Percentiles rank a stretch among this genome's conserved stretches.
These are phyloP conservation scores for Amanita polypyramis DNA, from an alignment of 768 basidiomycete species.

Conservation along the genomic window DNA sequence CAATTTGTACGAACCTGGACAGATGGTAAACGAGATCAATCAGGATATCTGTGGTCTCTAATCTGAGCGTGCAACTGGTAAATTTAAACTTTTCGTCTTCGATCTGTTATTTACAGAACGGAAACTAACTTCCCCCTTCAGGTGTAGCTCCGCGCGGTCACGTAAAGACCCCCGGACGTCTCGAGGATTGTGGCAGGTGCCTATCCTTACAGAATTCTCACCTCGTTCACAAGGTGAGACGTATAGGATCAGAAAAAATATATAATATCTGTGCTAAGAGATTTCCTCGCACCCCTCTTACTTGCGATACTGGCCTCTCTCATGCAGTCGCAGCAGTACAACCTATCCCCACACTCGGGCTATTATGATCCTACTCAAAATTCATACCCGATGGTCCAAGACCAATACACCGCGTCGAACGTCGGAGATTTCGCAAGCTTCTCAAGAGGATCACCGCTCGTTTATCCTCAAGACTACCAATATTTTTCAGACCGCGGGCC, in stretches of 20 bases:
- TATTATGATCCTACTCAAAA: conserved; percentile 17
- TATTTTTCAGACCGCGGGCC: conserved; percentile 32
- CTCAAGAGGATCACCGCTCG: conserved; percentile 41
- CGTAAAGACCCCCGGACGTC: conserved; percentile 35
- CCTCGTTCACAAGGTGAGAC: conserved; percentile 29
- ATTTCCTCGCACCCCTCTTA: conserved; percentile 24
- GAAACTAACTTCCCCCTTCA: conserved; percentile 25
- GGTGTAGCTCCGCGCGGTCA: conserved; percentile 31
- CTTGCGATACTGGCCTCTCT: conserved; percentile 15
- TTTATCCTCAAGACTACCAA: conserved; percentile 32
- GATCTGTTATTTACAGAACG: conserved; percentile 22
- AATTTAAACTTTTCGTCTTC: conserved; percentile 15
- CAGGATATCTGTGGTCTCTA: conserved; percentile 1
- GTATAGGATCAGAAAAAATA: conserved; percentile 35
- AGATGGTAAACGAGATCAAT: neutral
- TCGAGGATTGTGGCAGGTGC: conserved; percentile 33
- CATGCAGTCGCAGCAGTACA: conserved; percentile 29
- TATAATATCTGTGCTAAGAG: conserved; percentile 29
- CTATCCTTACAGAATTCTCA: conserved; percentile 32
- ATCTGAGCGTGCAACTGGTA: conserved; percentile 6
- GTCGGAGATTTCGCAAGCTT: conserved; percentile 21
- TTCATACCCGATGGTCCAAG: conserved; percentile 9
- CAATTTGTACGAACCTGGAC: conserved; percentile 7
- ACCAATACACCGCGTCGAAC: conserved; percentile 5
- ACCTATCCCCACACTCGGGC: conserved; percentile 18